Base-by-base conservation (phyloP, 140 eudicot species). In the Bidens hawaiensis region DNA sequence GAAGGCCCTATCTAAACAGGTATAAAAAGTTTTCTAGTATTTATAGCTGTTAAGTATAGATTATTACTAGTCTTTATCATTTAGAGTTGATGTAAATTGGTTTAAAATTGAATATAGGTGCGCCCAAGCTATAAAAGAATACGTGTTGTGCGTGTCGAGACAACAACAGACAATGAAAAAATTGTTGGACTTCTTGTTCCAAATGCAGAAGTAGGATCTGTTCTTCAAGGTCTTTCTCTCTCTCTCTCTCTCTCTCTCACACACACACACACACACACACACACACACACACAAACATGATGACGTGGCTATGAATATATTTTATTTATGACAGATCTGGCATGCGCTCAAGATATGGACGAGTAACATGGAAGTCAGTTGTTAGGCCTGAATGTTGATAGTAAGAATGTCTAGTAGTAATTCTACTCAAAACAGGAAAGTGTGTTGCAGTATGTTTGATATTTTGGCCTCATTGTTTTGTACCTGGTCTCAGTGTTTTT, bases 181-280 rank as follows among this genome's bases (percentile, higher is more conserved):
- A 83, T 93, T 73, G 99, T 93, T 58, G 99, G 99, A 72, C 82
- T 93, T 69, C 89, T 87, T 65, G 85, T 88, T 40, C 99, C 99
- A 62, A 93, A 85, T 88, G 82, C 86, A 13, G 95, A 79, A 6
- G 99, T 87, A 69, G 88, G 66, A 72, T 49, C 87, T 61, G 96
- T 88, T 56, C 99, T 93, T 82, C 85, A 85, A 93, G 99, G 99
- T 91, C 62, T 61, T 23, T 62, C 53, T 67, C 68, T 73, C 67
- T 69, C 73, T 52, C 66, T 16, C 53, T 67, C 62, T 47, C 41
- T 60, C 30, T 26, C 36, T 30, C 36, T 30, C n/a, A n/a, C n/a
- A n/a, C n/a, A n/a, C n/a, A n/a, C n/a, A n/a, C 58, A 27, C 59
- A 22, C 76, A 11, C 56, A 0, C 58, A 4, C 50, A 26, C n/a